phyloP scores from a whole-genome alignment of 2,329 filamentous ascomycete species.

The Fusarium sororula region DNA sequence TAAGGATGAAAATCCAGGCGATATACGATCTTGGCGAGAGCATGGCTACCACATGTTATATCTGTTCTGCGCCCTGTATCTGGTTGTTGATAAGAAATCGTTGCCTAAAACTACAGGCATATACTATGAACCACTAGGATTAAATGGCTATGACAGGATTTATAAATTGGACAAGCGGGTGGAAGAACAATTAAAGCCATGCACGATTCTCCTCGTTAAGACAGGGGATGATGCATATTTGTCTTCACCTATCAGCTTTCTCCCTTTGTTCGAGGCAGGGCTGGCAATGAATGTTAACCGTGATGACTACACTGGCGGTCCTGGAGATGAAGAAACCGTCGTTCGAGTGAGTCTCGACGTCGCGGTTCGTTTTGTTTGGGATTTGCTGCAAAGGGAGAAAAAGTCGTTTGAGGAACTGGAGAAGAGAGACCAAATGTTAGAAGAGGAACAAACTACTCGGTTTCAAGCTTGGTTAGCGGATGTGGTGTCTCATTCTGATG shows the following conservation, averaged over 20 bases:
- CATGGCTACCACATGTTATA: not conserved
- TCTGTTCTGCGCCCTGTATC: not conserved
- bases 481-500: not conserved
- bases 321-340: not conserved
- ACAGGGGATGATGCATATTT: not conserved
- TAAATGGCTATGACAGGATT: not conserved
- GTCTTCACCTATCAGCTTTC: not conserved
- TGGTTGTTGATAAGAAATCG: not conserved
- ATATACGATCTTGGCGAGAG: not conserved
- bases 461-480: not conserved
- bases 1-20: not conserved
- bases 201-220: not conserved
- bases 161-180: not conserved
- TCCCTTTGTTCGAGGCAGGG: not conserved
- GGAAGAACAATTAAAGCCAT: not conserved
- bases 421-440: not conserved
- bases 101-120: not conserved
- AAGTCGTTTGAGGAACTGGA: not conserved
- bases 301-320: not conserved
- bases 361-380: not conserved
- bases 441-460: not conserved
- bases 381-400: not conserved
- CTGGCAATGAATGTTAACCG: not conserved
- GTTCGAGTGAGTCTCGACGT: not conserved
- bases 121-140: not conserved